A percentile compares a stretch with the other conserved stretches of the same genome.
Conservation (phyloP, 345 rosid species). For the Tarenaya hassleriana region DNA sequence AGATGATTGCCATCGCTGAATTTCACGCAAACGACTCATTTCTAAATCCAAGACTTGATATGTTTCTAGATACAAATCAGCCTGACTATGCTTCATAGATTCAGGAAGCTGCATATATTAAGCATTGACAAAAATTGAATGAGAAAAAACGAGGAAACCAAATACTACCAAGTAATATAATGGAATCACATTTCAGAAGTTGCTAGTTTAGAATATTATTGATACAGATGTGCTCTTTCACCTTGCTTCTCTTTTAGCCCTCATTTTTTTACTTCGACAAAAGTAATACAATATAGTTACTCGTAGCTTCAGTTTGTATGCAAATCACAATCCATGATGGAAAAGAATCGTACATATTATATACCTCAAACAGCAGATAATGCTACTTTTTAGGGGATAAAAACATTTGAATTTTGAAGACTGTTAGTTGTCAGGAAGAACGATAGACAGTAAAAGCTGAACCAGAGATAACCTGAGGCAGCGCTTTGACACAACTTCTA, state of each 20-base stretch:
- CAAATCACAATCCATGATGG: not conserved
- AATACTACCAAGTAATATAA: not conserved
- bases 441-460: conserved; percentile 7
- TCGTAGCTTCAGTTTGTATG: not conserved
- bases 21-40: conserved; percentile 96
- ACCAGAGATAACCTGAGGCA: conserved; percentile 69
- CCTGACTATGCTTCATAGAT: conserved; percentile 98
- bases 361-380: not conserved
- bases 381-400: not conserved
- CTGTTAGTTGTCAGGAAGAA: not conserved
- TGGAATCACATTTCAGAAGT: conserved; percentile 3
- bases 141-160: conserved; percentile 10
- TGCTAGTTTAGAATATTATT: not conserved
- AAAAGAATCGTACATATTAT: not conserved
- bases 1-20: conserved; percentile 94
- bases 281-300: not conserved
- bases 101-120: conserved; percentile 70
- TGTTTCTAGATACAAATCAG: conserved; percentile 89
- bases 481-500: conserved; percentile 97
- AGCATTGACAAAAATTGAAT: not conserved
- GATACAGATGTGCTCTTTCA: not conserved
- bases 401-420: conserved; percentile 6
- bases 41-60: conserved; percentile 99
- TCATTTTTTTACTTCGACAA: not conserved
- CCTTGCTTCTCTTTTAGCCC: not conserved